Conservation (phyloP, 495 filamentous ascomycete genomes). For the Elasticomyces elasticus region DNA sequence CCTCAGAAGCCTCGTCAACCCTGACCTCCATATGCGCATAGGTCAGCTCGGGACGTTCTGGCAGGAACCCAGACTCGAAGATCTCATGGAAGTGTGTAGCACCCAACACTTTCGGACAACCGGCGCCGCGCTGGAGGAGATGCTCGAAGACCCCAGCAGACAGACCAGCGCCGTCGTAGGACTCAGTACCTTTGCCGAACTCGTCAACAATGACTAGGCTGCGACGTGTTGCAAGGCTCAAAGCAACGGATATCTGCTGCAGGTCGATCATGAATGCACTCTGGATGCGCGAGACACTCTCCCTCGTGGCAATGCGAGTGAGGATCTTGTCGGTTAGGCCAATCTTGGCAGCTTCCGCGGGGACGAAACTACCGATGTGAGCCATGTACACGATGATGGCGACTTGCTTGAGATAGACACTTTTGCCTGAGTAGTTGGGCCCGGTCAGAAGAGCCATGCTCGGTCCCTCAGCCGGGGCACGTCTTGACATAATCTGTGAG, state of each 20-base stretch:
- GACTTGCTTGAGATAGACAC: constrained; percentile 89
- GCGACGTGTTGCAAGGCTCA: constrained; percentile 65
- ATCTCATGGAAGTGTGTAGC: constrained; percentile 96
- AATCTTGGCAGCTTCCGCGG: constrained; percentile 65
- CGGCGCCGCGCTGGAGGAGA: constrained; percentile 49
- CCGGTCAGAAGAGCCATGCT: constrained; percentile 82
- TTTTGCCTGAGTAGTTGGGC: constrained; percentile 94
- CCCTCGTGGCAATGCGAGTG: constrained; percentile 75
- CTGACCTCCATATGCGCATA: constrained; percentile 87
- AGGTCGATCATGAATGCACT: constrained; percentile 92
- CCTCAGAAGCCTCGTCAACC: constrained; percentile 45
- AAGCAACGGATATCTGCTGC: constrained; percentile 71
- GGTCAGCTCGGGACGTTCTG: constrained; percentile 45
- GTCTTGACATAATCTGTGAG: not conserved
- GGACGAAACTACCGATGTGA: constrained; percentile 85
- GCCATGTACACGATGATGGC: constrained; percentile 92
- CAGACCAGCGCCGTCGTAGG: constrained; percentile 74
- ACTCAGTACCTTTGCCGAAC: constrained; percentile 89
- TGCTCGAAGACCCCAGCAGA: constrained; percentile 71
- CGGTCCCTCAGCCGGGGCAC: constrained; percentile 31
- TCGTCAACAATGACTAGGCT: constrained; percentile 86
- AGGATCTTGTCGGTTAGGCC: constrained; percentile 90
- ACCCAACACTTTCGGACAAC: constrained; percentile 72
- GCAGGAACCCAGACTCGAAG: constrained; percentile 64
- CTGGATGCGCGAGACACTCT: constrained; percentile 74